Percentiles rank a stretch among this genome's conserved stretches.
phyloP scores from a whole-genome alignment of 495 filamentous ascomycete species.

The Aspergillus cristatus region DNA sequence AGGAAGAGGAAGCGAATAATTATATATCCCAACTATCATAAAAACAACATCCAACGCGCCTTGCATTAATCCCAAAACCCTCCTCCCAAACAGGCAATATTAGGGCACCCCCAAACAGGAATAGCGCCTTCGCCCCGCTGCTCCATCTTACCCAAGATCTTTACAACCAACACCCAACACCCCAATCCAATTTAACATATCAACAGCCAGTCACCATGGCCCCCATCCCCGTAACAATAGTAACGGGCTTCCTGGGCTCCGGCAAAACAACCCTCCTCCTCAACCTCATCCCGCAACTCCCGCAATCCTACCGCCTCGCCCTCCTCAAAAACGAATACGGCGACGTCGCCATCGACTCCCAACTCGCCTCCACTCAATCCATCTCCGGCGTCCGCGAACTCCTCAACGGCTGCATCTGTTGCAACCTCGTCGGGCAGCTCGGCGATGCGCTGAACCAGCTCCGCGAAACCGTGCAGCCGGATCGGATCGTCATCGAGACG shows the following conservation, averaged over 20 bases:
- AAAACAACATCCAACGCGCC: too few species aligned
- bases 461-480: slow-evolving; percentile 47
- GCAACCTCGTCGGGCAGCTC: slow-evolving; percentile 90
- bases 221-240: slow-evolving; percentile 81
- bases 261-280: slow-evolving; percentile 92
- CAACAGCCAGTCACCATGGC: too few species aligned
- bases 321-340: slow-evolving; percentile 98
- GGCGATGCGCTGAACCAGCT: slow-evolving; percentile 69
- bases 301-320: slow-evolving; percentile 68
- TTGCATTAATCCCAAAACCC: too few species aligned
- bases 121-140: too few species aligned
- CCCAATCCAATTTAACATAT: too few species aligned
- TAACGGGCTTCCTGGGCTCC: slow-evolving; percentile 91
- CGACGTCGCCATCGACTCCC: slow-evolving; percentile 85
- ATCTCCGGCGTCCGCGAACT: slow-evolving; percentile 88
- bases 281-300: slow-evolving; percentile 81
- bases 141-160: too few species aligned
- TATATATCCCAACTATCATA: too few species aligned
- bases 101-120: too few species aligned
- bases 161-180: too few species aligned
- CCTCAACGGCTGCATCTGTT: slow-evolving; percentile 96
- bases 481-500: slow-evolving; percentile 91
- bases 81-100: too few species aligned
- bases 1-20: too few species aligned
- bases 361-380: slow-evolving; percentile 68